Base-by-base conservation (phyloP, 495 filamentous ascomycete species). In the Penicillium parvum region DNA sequence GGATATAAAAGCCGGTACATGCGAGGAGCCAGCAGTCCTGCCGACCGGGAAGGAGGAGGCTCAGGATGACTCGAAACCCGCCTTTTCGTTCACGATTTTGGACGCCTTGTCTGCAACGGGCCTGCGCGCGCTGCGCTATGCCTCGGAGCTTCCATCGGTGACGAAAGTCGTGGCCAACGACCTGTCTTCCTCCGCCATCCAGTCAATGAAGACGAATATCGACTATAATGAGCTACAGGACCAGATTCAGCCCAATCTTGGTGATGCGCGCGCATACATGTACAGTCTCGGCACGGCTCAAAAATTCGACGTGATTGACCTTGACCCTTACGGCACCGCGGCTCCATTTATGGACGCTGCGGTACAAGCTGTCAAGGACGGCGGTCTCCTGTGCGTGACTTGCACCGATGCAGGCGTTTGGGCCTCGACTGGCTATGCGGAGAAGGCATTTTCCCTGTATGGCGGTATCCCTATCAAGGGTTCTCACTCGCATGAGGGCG, bases 21-120 rank as follows among this genome's bases (percentile, higher is more conserved):
- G n/a, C 53, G 22, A 40, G 35, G 14, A 39, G 40, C 22, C 32
- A 49, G 18, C 26, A 50, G 23, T 19, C 39, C 22, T 36, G 7
- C 12, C 21, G 3, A 32, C 23, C n/a, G 57, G 27, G 16, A 46
- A 47, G 25, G 20, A 49, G 16, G 40, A 47, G 14, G 33, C 36
- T 3, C 30, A 40, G 20, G 7, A 43, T 14, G 30, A 40, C 15
- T 22, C 32, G 16, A 14, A 22, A 4, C 17, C 36, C 19, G 5
- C 49, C 4, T 35, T 52, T 4, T 44, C 54, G 26, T 92, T 96
- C 52, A 83, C 77, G 3, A 91, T 98, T 28, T 82, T 98, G 12
- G 92, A 98, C 64, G 92, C 92, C 3, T 77, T 98, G 18, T 97
- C 94, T 8, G 92, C 92, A 10, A 95, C 91, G 16, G 92, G 94